Evolutionary conservation across 2,329 filamentous ascomycete genomes (phyloP).

Genomic region (Tolypocladium amazonense): DNA sequence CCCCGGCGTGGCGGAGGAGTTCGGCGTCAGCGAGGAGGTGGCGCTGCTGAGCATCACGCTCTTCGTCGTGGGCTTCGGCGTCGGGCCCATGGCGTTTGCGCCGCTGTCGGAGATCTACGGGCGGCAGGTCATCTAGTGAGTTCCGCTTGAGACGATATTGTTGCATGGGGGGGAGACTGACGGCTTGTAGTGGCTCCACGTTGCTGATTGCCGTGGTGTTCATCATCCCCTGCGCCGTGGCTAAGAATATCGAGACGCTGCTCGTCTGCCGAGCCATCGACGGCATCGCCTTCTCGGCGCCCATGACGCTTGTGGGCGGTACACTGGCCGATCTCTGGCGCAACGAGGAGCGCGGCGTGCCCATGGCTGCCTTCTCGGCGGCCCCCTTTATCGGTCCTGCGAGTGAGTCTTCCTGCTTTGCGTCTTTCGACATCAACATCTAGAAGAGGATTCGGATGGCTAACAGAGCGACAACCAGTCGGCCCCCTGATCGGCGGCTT

Average conservation of each 20-base stretch:
- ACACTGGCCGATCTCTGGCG: slow-evolving; percentile 77
- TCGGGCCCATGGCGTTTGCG: slow-evolving; percentile 72
- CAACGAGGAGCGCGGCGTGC: slow-evolving; percentile 73
- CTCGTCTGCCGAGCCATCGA: slow-evolving; percentile 69
- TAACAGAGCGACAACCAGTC: slow-evolving; percentile 25
- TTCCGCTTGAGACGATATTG: not conserved
- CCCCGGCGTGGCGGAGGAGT: slow-evolving; percentile 48
- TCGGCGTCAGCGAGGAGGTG: slow-evolving; percentile 62
- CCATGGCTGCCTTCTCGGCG: slow-evolving; percentile 78
- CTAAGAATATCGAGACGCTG: slow-evolving; percentile 66
- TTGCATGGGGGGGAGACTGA: slow-evolving; percentile 1
- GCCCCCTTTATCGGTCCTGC: slow-evolving; percentile 77
- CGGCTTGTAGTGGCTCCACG: slow-evolving; percentile 37
- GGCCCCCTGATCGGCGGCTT: slow-evolving; percentile 71
- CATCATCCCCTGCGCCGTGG: slow-evolving; percentile 68
- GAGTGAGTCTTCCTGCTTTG: slow-evolving; percentile 24
- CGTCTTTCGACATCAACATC: too few species aligned
- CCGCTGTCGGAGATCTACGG: slow-evolving; percentile 69
- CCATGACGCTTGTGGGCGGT: slow-evolving; percentile 78
- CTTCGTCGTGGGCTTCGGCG: slow-evolving; percentile 73
- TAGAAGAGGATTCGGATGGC: not conserved
- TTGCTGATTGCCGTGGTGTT: slow-evolving; percentile 64
- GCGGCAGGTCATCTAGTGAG: slow-evolving; percentile 57
- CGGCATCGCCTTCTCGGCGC: slow-evolving; percentile 74
- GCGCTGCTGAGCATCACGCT: slow-evolving; percentile 61